Conservation (phyloP, 768 basidiomycete genomes). For the Rhodotorula taiwanensis region DNA sequence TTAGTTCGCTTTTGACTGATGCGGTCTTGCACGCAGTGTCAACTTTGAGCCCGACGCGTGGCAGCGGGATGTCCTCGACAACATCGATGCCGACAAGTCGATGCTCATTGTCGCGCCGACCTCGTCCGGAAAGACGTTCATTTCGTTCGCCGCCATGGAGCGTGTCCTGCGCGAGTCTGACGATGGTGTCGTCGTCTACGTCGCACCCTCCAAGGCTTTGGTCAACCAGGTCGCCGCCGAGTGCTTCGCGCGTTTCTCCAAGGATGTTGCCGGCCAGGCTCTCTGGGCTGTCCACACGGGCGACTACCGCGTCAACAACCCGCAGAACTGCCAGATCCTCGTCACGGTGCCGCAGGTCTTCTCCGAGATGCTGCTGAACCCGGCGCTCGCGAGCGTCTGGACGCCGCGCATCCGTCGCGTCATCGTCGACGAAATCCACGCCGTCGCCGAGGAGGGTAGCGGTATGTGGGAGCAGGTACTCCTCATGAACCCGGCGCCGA, state of each 20-base stretch:
- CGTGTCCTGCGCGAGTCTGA: constrained; percentile 58
- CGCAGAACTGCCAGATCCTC: constrained; percentile 63
- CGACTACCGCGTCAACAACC: constrained; percentile 40
- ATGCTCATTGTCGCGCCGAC: constrained; percentile 55
- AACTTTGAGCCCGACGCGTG: constrained; percentile 63
- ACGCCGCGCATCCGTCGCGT: constrained; percentile 62
- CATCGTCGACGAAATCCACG: constrained; percentile 59
- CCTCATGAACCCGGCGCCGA: constrained; percentile 58
- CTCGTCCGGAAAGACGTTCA: constrained; percentile 59
- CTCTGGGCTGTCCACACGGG: constrained; percentile 41
- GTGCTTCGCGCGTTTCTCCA: constrained; percentile 51
- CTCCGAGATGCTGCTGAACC: constrained; percentile 63
- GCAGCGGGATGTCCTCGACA: constrained; percentile 61
- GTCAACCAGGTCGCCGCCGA: constrained; percentile 64
- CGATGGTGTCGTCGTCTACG: constrained; percentile 63
- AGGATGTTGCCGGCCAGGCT: constrained; percentile 60
- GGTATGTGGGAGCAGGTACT: constrained; percentile 72
- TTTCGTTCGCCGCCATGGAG: constrained; percentile 72
- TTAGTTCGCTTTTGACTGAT: not conserved
- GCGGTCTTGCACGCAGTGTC: constrained; percentile 48
- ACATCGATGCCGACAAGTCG: constrained; percentile 56
- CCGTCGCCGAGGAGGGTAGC: constrained; percentile 63
- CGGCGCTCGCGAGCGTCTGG: constrained; percentile 58
- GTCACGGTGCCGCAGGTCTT: constrained; percentile 68
- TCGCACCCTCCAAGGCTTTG: constrained; percentile 68